Evolutionary conservation across 2,329 filamentous ascomycete species (phyloP), one percentile per base, ranked within the genome.

Genomic region (Tolypocladium inflatum): DNA sequence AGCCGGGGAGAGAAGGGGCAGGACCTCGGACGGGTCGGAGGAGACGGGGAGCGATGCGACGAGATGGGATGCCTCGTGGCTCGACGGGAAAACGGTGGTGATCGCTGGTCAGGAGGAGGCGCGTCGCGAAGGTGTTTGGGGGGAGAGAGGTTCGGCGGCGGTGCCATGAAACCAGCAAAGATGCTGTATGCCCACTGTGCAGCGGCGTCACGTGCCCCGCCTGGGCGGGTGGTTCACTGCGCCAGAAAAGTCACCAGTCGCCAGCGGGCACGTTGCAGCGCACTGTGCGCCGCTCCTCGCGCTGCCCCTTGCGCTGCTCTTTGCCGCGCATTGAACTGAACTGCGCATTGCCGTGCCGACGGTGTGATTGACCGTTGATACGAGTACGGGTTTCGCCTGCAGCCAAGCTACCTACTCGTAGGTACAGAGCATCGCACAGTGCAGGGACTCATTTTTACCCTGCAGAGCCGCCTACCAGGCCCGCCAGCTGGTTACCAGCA

Each of bases 91-190:
- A 42, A 37, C 26, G 41, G 54, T 35, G 41, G 53, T 11, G 26
- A 41, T 10, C 11, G 53, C 41, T 41, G 37, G 54, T 55, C 54
- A 55, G 41, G 41, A 55, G 41, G 41, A 55, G 54, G 54, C 54
- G 42, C 39, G 54, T 55, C 54, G 54, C 54, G 54, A 48, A 21
- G n/a, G 33, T 35, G 54, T 45, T 55, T 43, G 52, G 42, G 50
- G 50, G 26, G 26, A 30, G 33, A 42, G 33, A 42, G 39, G 38
- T 50, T 33, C 53, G 45, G 55, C 19, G 45, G 55, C 38, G 37
- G 26, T n/a, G 54, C 37, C 19, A 53, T 41, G 51, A 53, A 53
- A 42, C 38, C 38, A 57, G 55, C 15, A 21, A 17, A 26, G 26
- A 26, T 21, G 38, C 39, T 26, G 55, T 50, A 33, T 55, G 41